Conservation (phyloP, 2,329 filamentous ascomycete genomes). For the Trichoderma semiorbis region DNA sequence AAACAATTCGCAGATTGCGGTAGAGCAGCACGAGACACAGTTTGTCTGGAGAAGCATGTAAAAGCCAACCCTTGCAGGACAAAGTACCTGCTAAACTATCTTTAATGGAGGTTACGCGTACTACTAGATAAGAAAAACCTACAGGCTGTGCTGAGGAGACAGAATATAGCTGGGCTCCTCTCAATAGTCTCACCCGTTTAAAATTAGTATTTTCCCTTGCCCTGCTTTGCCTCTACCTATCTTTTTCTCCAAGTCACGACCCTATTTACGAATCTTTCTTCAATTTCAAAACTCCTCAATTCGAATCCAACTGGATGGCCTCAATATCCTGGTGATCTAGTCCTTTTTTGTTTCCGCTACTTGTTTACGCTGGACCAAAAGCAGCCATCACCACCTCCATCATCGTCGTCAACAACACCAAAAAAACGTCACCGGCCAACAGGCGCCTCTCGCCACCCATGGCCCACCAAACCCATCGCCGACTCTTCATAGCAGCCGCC, state of each 20-base stretch:
- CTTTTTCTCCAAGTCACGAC: background rate
- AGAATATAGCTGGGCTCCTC: background rate
- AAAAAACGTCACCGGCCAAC: background rate
- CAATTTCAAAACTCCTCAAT: background rate
- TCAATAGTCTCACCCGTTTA: background rate
- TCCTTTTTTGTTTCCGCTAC: background rate
- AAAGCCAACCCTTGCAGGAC: background rate
- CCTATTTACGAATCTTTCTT: background rate
- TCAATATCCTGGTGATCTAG: background rate
- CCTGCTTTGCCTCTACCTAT: background rate
- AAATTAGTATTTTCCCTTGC: background rate
- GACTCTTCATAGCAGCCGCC: constrained; percentile 30
- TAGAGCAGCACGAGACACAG: background rate
- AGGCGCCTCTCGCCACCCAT: background rate
- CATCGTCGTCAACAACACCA: background rate
- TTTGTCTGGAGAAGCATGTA: background rate
- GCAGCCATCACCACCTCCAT: background rate
- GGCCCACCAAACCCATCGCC: constrained; percentile 28
- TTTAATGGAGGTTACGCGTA: background rate
- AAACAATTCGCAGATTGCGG: background rate
- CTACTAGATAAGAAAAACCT: background rate
- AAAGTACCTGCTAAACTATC: background rate
- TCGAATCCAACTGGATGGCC: background rate
- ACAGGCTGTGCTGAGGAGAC: background rate
- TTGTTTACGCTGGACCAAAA: background rate